Evolutionary conservation across 148 eudicot genomes (phyloP), one percentile per base, ranked within the genome.

Genomic region (Chenopodium quinoa): DNA sequence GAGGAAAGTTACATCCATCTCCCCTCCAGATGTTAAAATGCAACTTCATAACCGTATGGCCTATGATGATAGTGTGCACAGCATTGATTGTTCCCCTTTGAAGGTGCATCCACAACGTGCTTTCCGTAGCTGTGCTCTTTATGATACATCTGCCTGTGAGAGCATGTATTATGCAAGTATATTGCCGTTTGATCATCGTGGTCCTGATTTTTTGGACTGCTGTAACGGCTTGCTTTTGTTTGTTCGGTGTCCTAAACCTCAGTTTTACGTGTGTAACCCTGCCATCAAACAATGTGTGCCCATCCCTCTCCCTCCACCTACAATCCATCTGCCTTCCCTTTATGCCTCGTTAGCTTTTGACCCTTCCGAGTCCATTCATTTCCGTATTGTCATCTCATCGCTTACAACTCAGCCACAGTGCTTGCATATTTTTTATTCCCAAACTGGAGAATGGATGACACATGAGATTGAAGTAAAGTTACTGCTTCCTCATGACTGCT

Each of bases 331-430:
- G 48, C 23, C 75, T 52, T 79, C 75, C 65, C 81, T 79, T 12
- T 79, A 79, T 10, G 81, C 81, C 8, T 79, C 81, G 12, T 22
- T 79, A 79, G 75, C 81, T 31, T 79, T 79, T 67, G 81, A 79
- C 19, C 74, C 81, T 32, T 79, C 65, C 23, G 75, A 68, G 75
- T 79, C 75, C 37, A 69, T 79, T 11, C 63, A 79, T 67, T 79
- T 48, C 81, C 73, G 37, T 9, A 27, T 79, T 20, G 66, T 79
- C 31, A 79, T 31, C 37, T 69, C 12, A 19, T 27, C 65, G 4
- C 81, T 79, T 69, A 54, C 22, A 32, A 65, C 80, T 64, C 71
- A 79, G 9, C 81, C 65, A 34, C 75, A 29, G 74, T 69, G 9
- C 48, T 2, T 79, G 31, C 81, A 50, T 50, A 58, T 79, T 1